Conservation (phyloP, 2,329 filamentous ascomycete species). For the Nemania serpens region DNA sequence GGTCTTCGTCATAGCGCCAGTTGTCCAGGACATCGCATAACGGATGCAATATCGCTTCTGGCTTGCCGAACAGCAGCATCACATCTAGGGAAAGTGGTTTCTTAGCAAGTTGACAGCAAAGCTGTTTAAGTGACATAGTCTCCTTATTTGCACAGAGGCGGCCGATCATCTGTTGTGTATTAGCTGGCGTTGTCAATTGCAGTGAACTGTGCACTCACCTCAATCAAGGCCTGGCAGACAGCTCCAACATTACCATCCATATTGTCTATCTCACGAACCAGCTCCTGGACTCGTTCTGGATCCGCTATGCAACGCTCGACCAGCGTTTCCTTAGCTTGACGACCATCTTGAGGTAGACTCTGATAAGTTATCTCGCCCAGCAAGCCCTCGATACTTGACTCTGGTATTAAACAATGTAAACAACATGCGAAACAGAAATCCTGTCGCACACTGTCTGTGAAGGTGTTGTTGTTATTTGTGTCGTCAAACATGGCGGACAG, state of each 20-base stretch:
- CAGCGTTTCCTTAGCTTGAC: conserved; percentile 77
- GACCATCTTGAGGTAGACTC: conserved; percentile 72
- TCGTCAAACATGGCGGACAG: conserved; percentile 64
- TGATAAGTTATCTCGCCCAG: conserved; percentile 85
- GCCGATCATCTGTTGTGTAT: conserved; percentile 60
- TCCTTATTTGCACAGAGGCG: conserved; percentile 74
- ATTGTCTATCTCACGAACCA: conserved; percentile 82
- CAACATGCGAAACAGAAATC: conserved; percentile 91
- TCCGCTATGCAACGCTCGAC: conserved; percentile 79
- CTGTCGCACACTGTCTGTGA: conserved; percentile 63
- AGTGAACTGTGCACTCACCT: conserved; percentile 54
- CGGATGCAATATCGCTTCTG: conserved; percentile 71
- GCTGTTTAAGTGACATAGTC: conserved; percentile 76
- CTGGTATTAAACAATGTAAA: conserved; percentile 81
- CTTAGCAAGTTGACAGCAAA: conserved; percentile 74
- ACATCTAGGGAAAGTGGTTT: conserved; percentile 75
- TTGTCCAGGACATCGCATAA: conserved; percentile 76
- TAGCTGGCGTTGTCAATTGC: conserved; percentile 2
- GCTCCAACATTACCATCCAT: conserved; percentile 92
- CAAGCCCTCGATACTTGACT: conserved; percentile 76
- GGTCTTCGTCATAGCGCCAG: conserved; percentile 83
- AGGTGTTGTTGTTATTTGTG: conserved; percentile 60
- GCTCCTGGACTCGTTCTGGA: conserved; percentile 72
- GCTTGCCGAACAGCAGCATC: conserved; percentile 74
- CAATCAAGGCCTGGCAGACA: conserved; percentile 76